phyloP scores from a whole-genome alignment of 192 early-diverging fungal species.

The Helicostylum pulchrum region DNA sequence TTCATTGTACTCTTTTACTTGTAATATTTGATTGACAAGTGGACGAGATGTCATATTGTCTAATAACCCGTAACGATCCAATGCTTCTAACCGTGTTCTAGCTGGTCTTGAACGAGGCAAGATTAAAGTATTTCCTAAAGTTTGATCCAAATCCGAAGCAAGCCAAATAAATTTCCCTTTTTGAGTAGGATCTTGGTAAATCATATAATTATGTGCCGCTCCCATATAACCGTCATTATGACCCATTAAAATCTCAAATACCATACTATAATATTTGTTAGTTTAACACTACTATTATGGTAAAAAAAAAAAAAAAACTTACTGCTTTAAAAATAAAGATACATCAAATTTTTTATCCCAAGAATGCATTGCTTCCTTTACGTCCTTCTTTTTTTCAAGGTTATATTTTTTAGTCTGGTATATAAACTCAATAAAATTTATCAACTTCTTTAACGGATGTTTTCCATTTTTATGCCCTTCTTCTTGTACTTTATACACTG shows the following conservation, averaged over 20 bases:
- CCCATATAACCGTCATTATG: constrained; percentile 34
- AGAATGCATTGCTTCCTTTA: not conserved
- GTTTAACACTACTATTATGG: too few species aligned
- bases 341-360: constrained; percentile 23
- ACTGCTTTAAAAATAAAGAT: constrained; percentile 25
- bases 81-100: not conserved
- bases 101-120: not conserved
- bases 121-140: constrained; percentile 31
- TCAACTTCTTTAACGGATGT: not conserved
- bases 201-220: constrained; percentile 36
- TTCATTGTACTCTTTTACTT: constrained; percentile 26
- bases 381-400: not conserved
- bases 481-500: not conserved
- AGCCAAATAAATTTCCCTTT: constrained; percentile 35
- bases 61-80: constrained; percentile 15
- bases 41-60: constrained; percentile 13
- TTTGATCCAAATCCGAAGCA: constrained; percentile 36
- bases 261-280: constrained; percentile 17
- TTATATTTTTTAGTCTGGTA: not conserved
- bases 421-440: constrained; percentile 1
- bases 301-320: not conserved
- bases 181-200: constrained; percentile 39
- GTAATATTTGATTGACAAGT: constrained; percentile 32
- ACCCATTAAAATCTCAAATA: constrained; percentile 36
- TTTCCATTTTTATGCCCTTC: not conserved